Base-by-base conservation (phyloP, 2,329 filamentous ascomycete genomes). In the Septoria petroselini region DNA sequence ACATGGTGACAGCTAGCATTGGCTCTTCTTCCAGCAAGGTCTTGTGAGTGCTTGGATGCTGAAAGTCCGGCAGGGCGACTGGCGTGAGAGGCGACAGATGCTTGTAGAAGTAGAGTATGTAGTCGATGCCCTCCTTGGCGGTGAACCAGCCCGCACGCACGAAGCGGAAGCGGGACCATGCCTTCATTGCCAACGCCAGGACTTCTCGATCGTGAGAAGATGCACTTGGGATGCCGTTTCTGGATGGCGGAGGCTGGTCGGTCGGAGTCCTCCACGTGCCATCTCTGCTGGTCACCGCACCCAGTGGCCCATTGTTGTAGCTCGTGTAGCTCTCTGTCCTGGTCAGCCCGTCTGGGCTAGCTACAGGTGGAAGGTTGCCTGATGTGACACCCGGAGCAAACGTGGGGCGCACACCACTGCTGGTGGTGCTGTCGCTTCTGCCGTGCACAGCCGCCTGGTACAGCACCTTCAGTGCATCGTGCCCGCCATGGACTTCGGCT, bases 81-180 rank as follows among this genome's bases (percentile, higher is more conserved):
- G 93, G 93, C 2, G 91, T 97, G 65, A 98, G 76, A 1, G 91
- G 91, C 1, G 90, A 91, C 6, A 97, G 79, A 62, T 90, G 89
- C 60, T 86, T 83, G 71, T 96, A 97, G 71, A 96, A 97, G 71
- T 97, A 97, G 66, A 91, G 85, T 56, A 98, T 88, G 65, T 97
- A 97, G 35, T 85, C 84, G 68, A 97, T 91, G 17, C 89, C 91
- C 70, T 98, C 93, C 58, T 87, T 83, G 0, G 91, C 87, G 0
- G 90, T 95, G 68, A 98, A 93, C 91, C 91, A 97, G 7, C 93
- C 93, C 7, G 90, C 90, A 46, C 90, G 84, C n/a, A 97, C 91
- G 66, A 97, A 97, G 35, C 91, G 84, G 67, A 96, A 91, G 56
- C 89, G 79, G 1, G 85, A 83, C 93, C 93, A 98, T n/a, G 89